These are phyloP conservation scores for Maudiozyma bulderi DNA, from an alignment of 805 yeast species.

Conservation along the genomic window DNA sequence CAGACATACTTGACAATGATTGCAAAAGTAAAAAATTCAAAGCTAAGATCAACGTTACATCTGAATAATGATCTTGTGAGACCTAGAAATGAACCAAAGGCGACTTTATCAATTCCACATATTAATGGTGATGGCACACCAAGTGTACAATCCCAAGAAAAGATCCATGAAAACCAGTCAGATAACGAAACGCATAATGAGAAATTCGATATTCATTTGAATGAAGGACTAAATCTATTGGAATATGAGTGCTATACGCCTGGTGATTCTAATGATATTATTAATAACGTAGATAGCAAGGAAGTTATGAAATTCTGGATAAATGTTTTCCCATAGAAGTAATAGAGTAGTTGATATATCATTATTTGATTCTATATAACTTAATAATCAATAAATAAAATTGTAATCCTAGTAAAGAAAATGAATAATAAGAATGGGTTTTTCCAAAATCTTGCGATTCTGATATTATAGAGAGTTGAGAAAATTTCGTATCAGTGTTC, in stretches of 20 bases:
- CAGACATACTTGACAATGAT: slow-evolving; percentile 23
- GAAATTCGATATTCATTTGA: slow-evolving; percentile 22
- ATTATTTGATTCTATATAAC: neutral
- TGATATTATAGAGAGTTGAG: too few species aligned
- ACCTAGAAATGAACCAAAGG: slow-evolving; percentile 4
- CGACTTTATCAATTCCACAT: slow-evolving; percentile 8
- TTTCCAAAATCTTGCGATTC: too few species aligned
- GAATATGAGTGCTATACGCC: slow-evolving; percentile 14
- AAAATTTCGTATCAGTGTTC: too few species aligned
- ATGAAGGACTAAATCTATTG: slow-evolving; percentile 25
- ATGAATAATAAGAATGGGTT: neutral
- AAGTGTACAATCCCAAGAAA: slow-evolving; percentile 4
- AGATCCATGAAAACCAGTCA: neutral
- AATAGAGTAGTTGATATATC: neutral
- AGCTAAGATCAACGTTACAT: slow-evolving; percentile 6
- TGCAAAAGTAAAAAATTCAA: slow-evolving; percentile 10
- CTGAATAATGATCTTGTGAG: slow-evolving; percentile 20
- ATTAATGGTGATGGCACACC: slow-evolving; percentile 17
- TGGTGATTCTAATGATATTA: neutral
- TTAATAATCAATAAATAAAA: neutral
- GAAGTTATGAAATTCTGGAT: slow-evolving; percentile 27
- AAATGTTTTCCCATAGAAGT: slow-evolving; percentile 22
- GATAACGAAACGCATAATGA: slow-evolving; percentile 4
- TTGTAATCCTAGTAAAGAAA: slow-evolving; percentile 2
- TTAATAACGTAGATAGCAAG: slow-evolving; percentile 1